Evolutionary conservation across 169 alveolate genomes (phyloP), one percentile per base, ranked within the genome.

Genomic region (Cryptosporidium viatorum): DNA sequence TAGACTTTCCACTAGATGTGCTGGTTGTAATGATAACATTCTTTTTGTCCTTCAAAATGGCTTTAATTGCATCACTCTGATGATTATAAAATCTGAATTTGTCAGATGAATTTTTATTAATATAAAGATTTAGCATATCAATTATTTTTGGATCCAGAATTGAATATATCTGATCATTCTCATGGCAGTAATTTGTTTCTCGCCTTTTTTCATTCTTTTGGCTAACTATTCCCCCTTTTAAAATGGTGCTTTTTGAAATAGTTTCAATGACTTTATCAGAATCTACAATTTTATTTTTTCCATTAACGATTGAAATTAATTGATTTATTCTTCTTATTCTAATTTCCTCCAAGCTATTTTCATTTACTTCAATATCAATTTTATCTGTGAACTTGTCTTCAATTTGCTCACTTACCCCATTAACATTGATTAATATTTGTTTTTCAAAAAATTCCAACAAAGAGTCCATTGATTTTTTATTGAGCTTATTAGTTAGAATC

Each of bases 1-100:
- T 69, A 0, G 93, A 89, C 26, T 89, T 89, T 14, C 93, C 93
- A 75, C 91, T 71, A 6, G 86, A 71, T 35, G 87, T 71, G 41
- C 84, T 43, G 18, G 93, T 89, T 26, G 87, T 70, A 37, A 89
- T 55, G 16, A 84, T 70, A 1, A 84, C 86, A 33, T 89, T 80
- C 26, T 52, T 65, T 21, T 41, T 70, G 2, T 86, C 92, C 35
- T 16, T 31, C 16, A 84, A 51, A 33, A 71, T 50, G 0, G 70
- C 80, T 35, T 86, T 84, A 69, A 86, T 70, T 21, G 92, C 92
- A 16, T 55, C 68, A 41, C 80, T 62, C 16, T 80, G 89, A 48
- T 80, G 89, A 60, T 48, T 23, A 48, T 80, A 80, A 80, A 80
- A 80, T 48, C 31, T 62, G n/a, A 80, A 80, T 62, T 43, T 55